Conservation (phyloP, 2,329 filamentous ascomycete genomes). For the Neonectria hederae region DNA sequence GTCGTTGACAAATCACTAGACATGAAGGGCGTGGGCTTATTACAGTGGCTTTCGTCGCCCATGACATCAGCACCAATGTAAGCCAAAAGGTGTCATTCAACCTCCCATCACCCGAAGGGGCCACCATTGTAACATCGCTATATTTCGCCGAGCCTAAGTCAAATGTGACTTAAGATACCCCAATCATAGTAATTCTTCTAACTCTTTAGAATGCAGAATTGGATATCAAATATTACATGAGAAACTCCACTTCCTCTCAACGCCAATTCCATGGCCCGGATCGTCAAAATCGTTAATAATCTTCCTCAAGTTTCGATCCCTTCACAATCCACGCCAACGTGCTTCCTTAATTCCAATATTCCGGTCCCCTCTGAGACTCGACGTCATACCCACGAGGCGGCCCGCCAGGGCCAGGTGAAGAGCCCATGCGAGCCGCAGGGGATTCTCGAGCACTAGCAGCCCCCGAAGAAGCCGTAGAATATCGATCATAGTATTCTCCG, state of each 20-base stretch:
- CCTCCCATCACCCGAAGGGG: not conserved
- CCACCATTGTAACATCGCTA: slow-evolving; percentile 10
- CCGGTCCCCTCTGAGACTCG: slow-evolving; percentile 46
- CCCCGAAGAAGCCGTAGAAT: slow-evolving; percentile 32
- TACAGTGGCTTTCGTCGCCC: slow-evolving; percentile 4
- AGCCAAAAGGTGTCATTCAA: slow-evolving; percentile 1
- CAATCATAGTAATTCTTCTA: slow-evolving; percentile 25
- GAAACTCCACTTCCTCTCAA: slow-evolving; percentile 6
- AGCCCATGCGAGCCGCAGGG: slow-evolving; percentile 12
- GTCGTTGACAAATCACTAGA: slow-evolving; percentile 26
- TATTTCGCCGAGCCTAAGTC: slow-evolving; percentile 9
- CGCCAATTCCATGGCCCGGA: slow-evolving; percentile 11
- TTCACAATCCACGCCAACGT: slow-evolving; percentile 8
- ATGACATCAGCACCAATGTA: slow-evolving; percentile 20
- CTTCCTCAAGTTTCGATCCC: slow-evolving; percentile 27
- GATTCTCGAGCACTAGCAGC: slow-evolving; percentile 30
- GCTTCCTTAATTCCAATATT: slow-evolving; percentile 37
- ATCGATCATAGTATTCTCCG: slow-evolving; percentile 43
- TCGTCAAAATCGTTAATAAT: slow-evolving; percentile 18
- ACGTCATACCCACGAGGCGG: slow-evolving; percentile 50
- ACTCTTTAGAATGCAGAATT: slow-evolving; percentile 16
- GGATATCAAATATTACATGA: slow-evolving; percentile 21
- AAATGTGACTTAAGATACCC: slow-evolving; percentile 3
- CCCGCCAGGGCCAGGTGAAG: slow-evolving; percentile 36
- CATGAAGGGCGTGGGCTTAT: slow-evolving; percentile 20